Evolutionary conservation across 176 grass and related monocot species (phyloP).

Genomic region (Carex scoparia): DNA sequence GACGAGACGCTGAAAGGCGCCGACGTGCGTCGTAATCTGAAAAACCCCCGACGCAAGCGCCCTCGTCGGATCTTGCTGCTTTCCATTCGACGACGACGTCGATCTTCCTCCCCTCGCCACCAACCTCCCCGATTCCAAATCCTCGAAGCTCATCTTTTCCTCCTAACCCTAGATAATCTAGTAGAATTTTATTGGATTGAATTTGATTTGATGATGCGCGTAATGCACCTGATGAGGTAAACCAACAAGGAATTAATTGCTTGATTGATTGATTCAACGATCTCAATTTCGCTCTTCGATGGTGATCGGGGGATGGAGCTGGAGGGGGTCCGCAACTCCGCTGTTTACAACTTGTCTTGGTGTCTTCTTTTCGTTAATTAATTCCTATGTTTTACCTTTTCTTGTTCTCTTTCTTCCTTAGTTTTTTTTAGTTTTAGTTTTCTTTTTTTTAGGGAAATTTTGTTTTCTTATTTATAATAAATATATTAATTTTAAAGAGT

Average conservation of each 20-base stretch:
- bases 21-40: slow-evolving; percentile 76
- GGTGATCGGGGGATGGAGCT: not conserved
- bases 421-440: not conserved
- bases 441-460: not conserved
- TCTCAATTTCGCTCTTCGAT: slow-evolving; percentile 8
- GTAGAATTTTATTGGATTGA: not conserved
- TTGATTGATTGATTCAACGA: slow-evolving; percentile 30
- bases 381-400: not conserved
- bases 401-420: not conserved
- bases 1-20: slow-evolving; percentile 88
- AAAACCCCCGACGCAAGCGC: slow-evolving; percentile 56
- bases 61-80: slow-evolving; percentile 40
- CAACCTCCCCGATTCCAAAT: slow-evolving; percentile 77
- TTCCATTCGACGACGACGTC: slow-evolving; percentile 23
- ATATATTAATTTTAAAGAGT: too few relatives aligned
- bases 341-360: slow-evolving; percentile 6
- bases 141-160: slow-evolving; percentile 86
- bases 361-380: not conserved
- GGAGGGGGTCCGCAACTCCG: not conserved
- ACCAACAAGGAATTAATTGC: slow-evolving; percentile 30
- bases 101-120: slow-evolving; percentile 29
- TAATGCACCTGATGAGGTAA: slow-evolving; percentile 19
- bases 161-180: not conserved
- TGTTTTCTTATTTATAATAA: not conserved
- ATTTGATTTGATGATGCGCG: slow-evolving; percentile 21